Percentiles rank a stretch among this genome's conserved stretches.
These are phyloP conservation scores for Aphanomyces invadans DNA, from an alignment of 352 stramenopile species.

Conservation along the genomic window DNA sequence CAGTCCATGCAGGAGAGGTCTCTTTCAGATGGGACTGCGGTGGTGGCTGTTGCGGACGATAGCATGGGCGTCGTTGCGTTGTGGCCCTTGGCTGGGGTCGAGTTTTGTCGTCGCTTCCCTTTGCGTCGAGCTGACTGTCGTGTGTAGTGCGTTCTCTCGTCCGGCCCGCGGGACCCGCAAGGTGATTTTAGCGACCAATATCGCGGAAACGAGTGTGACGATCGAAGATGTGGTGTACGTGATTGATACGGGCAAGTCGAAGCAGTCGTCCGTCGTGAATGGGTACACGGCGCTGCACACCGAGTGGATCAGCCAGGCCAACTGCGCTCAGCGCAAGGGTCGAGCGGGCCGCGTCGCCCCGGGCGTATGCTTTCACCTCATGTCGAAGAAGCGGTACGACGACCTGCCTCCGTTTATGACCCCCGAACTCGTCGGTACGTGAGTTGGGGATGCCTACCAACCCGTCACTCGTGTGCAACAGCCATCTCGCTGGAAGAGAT, in stretches of 20 bases:
- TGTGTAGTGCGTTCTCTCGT: constrained; percentile 42
- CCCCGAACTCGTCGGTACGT: constrained; percentile 60
- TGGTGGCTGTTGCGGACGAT: too few relatives aligned
- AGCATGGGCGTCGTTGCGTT: too few relatives aligned
- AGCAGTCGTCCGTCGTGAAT: constrained; percentile 34
- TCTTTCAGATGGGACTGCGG: too few relatives aligned
- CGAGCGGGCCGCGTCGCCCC: constrained; percentile 89
- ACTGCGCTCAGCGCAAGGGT: constrained; percentile 86
- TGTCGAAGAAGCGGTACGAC: constrained; percentile 56
- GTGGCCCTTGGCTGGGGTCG: too few relatives aligned
- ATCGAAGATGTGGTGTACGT: constrained; percentile 93
- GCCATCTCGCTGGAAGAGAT: constrained; percentile 50
- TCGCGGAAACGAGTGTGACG: constrained; percentile 94
- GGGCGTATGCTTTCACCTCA: constrained; percentile 88
- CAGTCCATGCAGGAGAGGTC: too few relatives aligned
- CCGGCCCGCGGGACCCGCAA: constrained; percentile 57
- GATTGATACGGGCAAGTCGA: constrained; percentile 78
- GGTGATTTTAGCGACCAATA: constrained; percentile 90
- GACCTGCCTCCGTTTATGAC: constrained; percentile 71
- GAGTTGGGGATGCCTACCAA: neutral
- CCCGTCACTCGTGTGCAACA: neutral
- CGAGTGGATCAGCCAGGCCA: constrained; percentile 79
- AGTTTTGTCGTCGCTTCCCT: too few relatives aligned
- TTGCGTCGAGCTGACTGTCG: too few relatives aligned
- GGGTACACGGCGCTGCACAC: constrained; percentile 72